A percentile compares a stretch with the other conserved stretches of the same genome.
These are phyloP conservation scores for Schwanniomyces pseudopolymorphus DNA, from an alignment of 805 yeast genomes.

Conservation along the genomic window DNA sequence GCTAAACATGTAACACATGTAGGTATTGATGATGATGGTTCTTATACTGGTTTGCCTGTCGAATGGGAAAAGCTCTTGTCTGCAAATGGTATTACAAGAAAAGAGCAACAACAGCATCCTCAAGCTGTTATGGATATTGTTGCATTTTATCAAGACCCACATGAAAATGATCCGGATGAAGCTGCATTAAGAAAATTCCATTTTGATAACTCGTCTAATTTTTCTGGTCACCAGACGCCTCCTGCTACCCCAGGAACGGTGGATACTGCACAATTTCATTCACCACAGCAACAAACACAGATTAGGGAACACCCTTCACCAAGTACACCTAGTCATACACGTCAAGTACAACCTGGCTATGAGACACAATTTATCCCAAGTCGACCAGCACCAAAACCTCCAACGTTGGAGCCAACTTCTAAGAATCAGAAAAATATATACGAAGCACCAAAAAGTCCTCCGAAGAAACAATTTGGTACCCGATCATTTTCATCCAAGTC, in stretches of 20 bases:
- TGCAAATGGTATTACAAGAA: conserved; percentile 83
- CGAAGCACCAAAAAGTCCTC: conserved; percentile 9
- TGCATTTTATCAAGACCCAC: conserved; percentile 71
- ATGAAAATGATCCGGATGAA: conserved; percentile 41
- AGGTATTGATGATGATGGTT: conserved; percentile 84
- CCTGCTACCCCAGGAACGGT: conserved; percentile 14
- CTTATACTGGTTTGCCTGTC: conserved; percentile 87
- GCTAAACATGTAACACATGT: conserved; percentile 92
- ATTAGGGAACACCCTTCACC: not conserved
- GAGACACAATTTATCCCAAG: conserved; percentile 58
- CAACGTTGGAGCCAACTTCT: conserved; percentile 16
- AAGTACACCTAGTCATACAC: not conserved
- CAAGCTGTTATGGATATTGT: conserved; percentile 92
- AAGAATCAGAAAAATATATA: not conserved
- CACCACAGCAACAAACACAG: conserved; percentile 5
- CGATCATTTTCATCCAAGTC: conserved; percentile 41
- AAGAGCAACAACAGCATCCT: conserved; percentile 88
- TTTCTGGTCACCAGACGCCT: conserved; percentile 26
- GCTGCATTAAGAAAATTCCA: conserved; percentile 45
- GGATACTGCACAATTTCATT: conserved; percentile 4
- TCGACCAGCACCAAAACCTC: conserved; percentile 69
- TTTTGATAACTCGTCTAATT: conserved; percentile 20
- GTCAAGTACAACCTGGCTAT: conserved; percentile 10
- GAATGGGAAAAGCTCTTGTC: conserved; percentile 86
- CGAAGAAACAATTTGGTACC: conserved; percentile 21